Percentiles rank a stretch among this genome's conserved stretches.
These are phyloP conservation scores for Macrophomina tecta DNA, from an alignment of 2,329 filamentous ascomycete genomes.

Conservation along the genomic window DNA sequence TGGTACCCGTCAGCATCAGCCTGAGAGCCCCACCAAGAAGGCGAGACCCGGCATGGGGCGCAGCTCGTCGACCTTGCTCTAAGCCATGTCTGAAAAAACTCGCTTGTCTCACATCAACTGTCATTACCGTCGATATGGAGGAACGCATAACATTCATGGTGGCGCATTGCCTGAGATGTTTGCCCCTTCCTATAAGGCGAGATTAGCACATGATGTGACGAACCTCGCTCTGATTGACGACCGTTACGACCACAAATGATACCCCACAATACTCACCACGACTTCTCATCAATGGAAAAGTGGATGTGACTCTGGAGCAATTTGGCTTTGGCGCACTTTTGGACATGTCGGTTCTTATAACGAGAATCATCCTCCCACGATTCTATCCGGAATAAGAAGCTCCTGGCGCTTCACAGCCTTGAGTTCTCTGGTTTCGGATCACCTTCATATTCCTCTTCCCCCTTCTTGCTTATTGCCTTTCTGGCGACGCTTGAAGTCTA, in stretches of 20 bases:
- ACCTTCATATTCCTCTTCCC: slow-evolving; percentile 1
- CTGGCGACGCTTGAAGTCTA: background rate
- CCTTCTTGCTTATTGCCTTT: background rate
- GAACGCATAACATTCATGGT: background rate
- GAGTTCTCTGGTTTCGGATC: background rate
- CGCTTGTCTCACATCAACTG: background rate
- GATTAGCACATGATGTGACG: slow-evolving; percentile 9
- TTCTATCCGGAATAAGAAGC: background rate
- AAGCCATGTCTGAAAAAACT: background rate
- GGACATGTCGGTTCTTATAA: slow-evolving; percentile 5
- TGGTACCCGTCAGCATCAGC: slow-evolving; percentile 47
- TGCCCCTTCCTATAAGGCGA: slow-evolving; percentile 6
- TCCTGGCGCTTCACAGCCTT: background rate
- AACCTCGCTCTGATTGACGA: slow-evolving; percentile 18
- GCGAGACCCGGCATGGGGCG: slow-evolving; percentile 4
- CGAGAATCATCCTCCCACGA: background rate
- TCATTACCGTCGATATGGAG: background rate
- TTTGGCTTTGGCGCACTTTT: slow-evolving; percentile 18
- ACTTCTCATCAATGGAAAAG: background rate
- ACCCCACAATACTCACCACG: slow-evolving; percentile 22
- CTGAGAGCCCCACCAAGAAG: slow-evolving; percentile 27
- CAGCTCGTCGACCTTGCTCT: slow-evolving; percentile 17
- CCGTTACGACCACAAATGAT: slow-evolving; percentile 25
- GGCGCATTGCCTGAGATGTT: background rate
- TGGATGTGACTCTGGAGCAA: slow-evolving; percentile 8